Conservation (phyloP, 805 yeast genomes). For the Kazachstania africana region DNA sequence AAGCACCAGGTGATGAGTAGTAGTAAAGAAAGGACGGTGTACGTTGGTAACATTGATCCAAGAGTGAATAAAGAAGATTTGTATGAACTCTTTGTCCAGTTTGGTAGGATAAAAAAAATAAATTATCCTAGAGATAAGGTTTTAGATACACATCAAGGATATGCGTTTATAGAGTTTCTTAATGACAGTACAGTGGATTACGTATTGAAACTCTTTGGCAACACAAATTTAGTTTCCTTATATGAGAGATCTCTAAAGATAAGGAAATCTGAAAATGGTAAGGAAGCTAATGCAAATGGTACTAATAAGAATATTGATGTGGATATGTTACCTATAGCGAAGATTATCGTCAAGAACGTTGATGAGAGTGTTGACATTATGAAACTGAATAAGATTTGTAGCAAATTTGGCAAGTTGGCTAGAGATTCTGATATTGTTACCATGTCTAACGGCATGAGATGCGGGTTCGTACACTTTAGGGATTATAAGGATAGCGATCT, state of each 20-base stretch:
- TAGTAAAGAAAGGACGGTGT: slow-evolving; percentile 33
- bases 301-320: slow-evolving; percentile 9
- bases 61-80: slow-evolving; percentile 59
- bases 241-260: slow-evolving; percentile 52
- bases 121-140: slow-evolving; percentile 74
- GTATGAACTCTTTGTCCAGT: slow-evolving; percentile 75
- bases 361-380: slow-evolving; percentile 55
- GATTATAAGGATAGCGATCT: slow-evolving; percentile 57
- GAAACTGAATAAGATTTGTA: slow-evolving; percentile 38
- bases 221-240: slow-evolving; percentile 31
- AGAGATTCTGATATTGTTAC: slow-evolving; percentile 31
- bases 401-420: slow-evolving; percentile 54
- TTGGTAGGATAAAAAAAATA: slow-evolving; percentile 63
- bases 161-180: slow-evolving; percentile 71
- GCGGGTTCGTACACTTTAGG: slow-evolving; percentile 55
- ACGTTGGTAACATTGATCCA: slow-evolving; percentile 74
- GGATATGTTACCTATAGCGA: slow-evolving; percentile 43
- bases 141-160: slow-evolving; percentile 65
- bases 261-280: slow-evolving; percentile 11
- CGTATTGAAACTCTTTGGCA: slow-evolving; percentile 47
- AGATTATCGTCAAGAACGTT: slow-evolving; percentile 57
- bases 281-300: slow-evolving; percentile 15
- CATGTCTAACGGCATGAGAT: slow-evolving; percentile 39
- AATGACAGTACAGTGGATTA: slow-evolving; percentile 56
- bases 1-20: no score